phyloP scores from a whole-genome alignment of 129 eudicot species.

The Chrysanthemum lavandulifolium region DNA sequence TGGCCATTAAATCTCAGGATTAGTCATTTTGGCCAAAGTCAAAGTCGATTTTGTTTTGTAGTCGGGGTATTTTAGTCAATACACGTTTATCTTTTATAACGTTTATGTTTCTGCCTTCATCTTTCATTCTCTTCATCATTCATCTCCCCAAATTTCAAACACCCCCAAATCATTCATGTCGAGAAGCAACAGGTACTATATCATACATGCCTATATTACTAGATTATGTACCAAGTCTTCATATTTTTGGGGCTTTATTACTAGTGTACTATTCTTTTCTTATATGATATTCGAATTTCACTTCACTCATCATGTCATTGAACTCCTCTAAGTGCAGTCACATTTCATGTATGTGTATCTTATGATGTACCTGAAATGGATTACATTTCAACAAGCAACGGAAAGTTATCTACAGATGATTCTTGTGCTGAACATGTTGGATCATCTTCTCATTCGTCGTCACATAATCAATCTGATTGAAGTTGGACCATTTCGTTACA shows the following conservation, averaged over 20 bases:
- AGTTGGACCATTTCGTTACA: not conserved
- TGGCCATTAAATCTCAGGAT: no score
- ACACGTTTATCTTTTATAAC: no score
- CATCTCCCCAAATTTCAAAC: no score
- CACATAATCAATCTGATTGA: conserved; percentile 42
- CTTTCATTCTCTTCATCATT: no score
- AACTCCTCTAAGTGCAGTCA: not conserved
- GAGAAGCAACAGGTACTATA: conserved; percentile 90
- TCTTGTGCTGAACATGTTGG: conserved; percentile 34
- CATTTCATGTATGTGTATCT: not conserved
- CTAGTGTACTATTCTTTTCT: not conserved
- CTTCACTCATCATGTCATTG: not conserved
- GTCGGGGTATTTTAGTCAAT: no score
- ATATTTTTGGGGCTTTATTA: not conserved
- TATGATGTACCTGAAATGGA: not conserved
- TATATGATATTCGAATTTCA: conserved; percentile 1
- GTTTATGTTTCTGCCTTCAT: no score
- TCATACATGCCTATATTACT: not conserved
- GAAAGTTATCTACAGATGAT: conserved; percentile 13
- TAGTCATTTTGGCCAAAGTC: no score
- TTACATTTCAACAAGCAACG: conserved; percentile 13
- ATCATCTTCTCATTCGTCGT: conserved; percentile 24
- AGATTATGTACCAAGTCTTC: not conserved
- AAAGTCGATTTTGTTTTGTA: no score
- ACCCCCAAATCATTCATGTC: conserved; percentile 35